A percentile compares a stretch with the other conserved stretches of the same genome.
Conservation (phyloP, 2,329 filamentous ascomycete genomes). For the Penicillium griseofulvum region DNA sequence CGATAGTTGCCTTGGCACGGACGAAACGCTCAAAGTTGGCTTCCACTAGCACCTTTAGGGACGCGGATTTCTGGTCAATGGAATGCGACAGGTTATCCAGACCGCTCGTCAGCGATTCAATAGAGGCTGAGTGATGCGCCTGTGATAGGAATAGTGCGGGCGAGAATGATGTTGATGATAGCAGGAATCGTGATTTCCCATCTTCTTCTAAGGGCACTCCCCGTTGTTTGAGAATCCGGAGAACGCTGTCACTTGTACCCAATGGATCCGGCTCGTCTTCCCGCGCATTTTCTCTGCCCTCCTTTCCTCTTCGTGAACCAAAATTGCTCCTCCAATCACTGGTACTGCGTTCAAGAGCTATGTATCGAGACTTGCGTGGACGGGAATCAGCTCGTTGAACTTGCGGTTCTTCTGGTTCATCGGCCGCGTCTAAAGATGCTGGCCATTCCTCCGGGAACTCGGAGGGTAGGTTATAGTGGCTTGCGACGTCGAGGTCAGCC, state of each 20-base stretch:
- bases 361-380: slow-evolving; percentile 73
- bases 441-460: slow-evolving; percentile 85
- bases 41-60: slow-evolving; percentile 91
- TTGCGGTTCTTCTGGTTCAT: slow-evolving; percentile 61
- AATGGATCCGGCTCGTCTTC: slow-evolving; percentile 91
- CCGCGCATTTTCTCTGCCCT: slow-evolving; percentile 74
- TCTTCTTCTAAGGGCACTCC: slow-evolving; percentile 85
- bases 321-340: slow-evolving; percentile 67
- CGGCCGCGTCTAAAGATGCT: slow-evolving; percentile 70
- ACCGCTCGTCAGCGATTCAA: slow-evolving; percentile 73
- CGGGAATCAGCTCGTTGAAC: slow-evolving; percentile 41
- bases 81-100: slow-evolving; percentile 83
- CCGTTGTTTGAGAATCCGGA: slow-evolving; percentile 71
- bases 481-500: slow-evolving; percentile 77
- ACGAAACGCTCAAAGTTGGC: slow-evolving; percentile 99
- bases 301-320: slow-evolving; percentile 65
- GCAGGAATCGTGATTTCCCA: slow-evolving; percentile 81
- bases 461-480: slow-evolving; percentile 82
- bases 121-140: slow-evolving; percentile 82
- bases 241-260: slow-evolving; percentile 82
- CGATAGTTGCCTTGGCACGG: slow-evolving; percentile 93
- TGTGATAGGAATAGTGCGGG: slow-evolving; percentile 89
- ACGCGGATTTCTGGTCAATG: slow-evolving; percentile 97
- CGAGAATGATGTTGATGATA: slow-evolving; percentile 94
- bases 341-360: slow-evolving; percentile 73